Evolutionary conservation across 176 grass and related monocot species (phyloP), one percentile per base, ranked within the genome.

Genomic region (Themeda triandra): DNA sequence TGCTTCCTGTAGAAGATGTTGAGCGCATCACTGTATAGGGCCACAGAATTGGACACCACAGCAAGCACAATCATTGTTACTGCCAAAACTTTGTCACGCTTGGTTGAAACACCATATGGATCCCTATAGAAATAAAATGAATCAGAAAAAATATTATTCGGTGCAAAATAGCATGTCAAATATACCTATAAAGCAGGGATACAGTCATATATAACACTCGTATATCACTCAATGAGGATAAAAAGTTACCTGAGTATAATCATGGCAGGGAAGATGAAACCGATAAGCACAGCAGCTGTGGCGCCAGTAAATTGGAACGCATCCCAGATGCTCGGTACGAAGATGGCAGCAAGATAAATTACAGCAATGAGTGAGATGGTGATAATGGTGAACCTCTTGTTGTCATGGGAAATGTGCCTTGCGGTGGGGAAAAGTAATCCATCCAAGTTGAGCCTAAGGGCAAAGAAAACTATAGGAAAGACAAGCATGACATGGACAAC

Each of bases 251-350:
- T 98, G 5, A 98, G 90, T 79, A 84, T 78, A 80, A 95, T 88
- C 79, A 84, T 91, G 32, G 91, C 89, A 84, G 95, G 95, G 81
- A 93, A 98, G 49, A 98, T 98, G 79, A 98, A 98, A 58, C 91
- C 95, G 8, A 98, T 92, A 63, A 88, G 90, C 31, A 91, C 92
- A 25, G 87, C 84, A 42, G 92, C 95, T 37, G 91, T 95, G 5
- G 92, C 92, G n/a, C 95, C 95, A 13, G 88, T 98, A 42, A 95
- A 89, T 74, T 98, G 95, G 83, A 98, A 98, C 0, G 89, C 89
- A 13, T 95, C 95, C 95, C 95, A 98, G 76, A 98, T 98, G 86
- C 95, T 95, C 1, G 95, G 95, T 70, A 95, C 65, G 71, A 93
- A 95, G 51, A 90, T 88, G 18, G 95, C 89, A 79, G 86, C 88